These are phyloP conservation scores for Yarrowia porcina DNA, from an alignment of 805 yeast species.

Conservation along the genomic window DNA sequence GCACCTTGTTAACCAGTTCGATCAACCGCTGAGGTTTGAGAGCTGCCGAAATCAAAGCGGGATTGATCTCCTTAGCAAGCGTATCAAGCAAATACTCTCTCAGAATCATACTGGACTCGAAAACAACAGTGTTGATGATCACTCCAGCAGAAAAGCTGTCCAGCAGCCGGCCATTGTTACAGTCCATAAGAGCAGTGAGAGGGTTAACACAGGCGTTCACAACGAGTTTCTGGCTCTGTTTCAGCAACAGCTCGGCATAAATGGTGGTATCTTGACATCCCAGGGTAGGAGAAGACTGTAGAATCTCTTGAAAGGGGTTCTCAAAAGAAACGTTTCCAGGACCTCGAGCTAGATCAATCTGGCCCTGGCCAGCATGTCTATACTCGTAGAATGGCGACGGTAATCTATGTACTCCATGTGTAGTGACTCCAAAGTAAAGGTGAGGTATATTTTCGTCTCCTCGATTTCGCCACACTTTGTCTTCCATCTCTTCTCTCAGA, in stretches of 20 bases:
- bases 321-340: conserved; percentile 40
- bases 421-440: conserved; percentile 69
- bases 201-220: conserved; percentile 85
- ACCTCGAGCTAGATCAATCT: conserved; percentile 54
- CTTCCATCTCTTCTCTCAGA: conserved; percentile 48
- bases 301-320: conserved; percentile 9
- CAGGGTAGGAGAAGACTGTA: conserved; percentile 23
- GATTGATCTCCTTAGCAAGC: conserved; percentile 28
- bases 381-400: conserved; percentile 44
- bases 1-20: conserved; percentile 42
- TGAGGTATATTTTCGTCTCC: conserved; percentile 49
- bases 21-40: conserved; percentile 38
- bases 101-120: conserved; percentile 48
- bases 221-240: conserved; percentile 72
- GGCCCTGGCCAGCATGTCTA: conserved; percentile 72
- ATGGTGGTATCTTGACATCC: conserved; percentile 31
- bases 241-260: conserved; percentile 49
- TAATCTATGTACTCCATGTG: conserved; percentile 73
- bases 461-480: conserved; percentile 51
- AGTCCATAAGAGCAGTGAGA: conserved; percentile 70
- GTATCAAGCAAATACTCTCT: conserved; percentile 21
- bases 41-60: conserved; percentile 28
- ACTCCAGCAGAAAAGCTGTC: conserved; percentile 39
- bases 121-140: conserved; percentile 44
- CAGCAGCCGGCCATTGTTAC: conserved; percentile 72